A percentile compares a stretch with the other conserved stretches of the same genome.
Evolutionary conservation across 345 rosid genomes (phyloP).

Genomic region (Salix brachista): DNA sequence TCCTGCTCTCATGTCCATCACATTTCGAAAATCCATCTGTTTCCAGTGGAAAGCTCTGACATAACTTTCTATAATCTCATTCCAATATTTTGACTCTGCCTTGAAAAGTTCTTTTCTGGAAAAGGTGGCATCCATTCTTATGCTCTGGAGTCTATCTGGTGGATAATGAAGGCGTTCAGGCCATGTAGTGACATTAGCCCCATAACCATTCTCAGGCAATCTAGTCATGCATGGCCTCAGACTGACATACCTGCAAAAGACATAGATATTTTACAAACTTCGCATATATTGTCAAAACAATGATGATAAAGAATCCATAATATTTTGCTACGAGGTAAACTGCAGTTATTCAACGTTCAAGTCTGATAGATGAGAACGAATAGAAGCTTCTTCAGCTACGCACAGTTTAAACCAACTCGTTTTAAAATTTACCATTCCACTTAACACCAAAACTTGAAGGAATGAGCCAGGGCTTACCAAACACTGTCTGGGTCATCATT

Average conservation of each 20-base stretch:
- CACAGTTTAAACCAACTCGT: background rate
- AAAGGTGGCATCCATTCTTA: slow-evolving; percentile 51
- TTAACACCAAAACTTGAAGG: background rate
- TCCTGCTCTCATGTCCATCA: slow-evolving; percentile 68
- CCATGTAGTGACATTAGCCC: slow-evolving; percentile 55
- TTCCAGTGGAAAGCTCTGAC: slow-evolving; percentile 53
- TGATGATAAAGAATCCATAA: too few species aligned
- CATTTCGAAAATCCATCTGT: slow-evolving; percentile 45
- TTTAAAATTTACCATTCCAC: background rate
- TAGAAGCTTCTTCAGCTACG: background rate
- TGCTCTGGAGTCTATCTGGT: slow-evolving; percentile 58
- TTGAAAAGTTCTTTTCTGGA: slow-evolving; percentile 56
- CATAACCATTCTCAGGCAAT: slow-evolving; percentile 52
- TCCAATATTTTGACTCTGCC: slow-evolving; percentile 65
- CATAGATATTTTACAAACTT: background rate
- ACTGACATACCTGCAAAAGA: slow-evolving; percentile 44
- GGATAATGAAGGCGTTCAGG: slow-evolving; percentile 57
- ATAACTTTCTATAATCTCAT: slow-evolving; percentile 46
- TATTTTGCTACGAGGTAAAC: too few species aligned
- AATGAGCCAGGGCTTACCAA: slow-evolving; percentile 34
- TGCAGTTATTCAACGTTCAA: background rate
- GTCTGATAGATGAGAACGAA: background rate
- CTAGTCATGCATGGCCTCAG: slow-evolving; percentile 47
- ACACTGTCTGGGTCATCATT: slow-evolving; percentile 55
- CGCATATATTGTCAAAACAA: background rate